phyloP scores from a whole-genome alignment of 768 basidiomycete genomes.

The Terana coerulea region DNA sequence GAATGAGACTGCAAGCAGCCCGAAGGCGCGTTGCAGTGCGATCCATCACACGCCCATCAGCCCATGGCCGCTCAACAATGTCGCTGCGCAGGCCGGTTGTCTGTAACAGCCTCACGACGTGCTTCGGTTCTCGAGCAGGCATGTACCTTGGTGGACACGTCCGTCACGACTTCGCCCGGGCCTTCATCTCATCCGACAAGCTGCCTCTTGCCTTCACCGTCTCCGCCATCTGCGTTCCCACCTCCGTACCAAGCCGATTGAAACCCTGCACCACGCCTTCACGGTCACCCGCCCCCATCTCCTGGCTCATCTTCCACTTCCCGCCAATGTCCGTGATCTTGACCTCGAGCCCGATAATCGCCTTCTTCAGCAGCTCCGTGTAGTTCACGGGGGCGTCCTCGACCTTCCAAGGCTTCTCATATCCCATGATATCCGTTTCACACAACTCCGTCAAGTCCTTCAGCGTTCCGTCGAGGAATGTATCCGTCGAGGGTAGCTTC shows the following conservation, averaged over 20 bases:
- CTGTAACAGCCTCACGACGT: too few species aligned
- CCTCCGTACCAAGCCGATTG: conserved; percentile 16
- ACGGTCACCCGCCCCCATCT: conserved; percentile 19
- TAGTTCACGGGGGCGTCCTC: conserved; percentile 21
- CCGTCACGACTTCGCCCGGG: not conserved
- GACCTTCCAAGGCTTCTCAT: conserved; percentile 16
- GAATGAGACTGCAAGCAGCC: too few species aligned
- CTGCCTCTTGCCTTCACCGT: conserved; percentile 11
- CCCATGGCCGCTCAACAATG: too few species aligned
- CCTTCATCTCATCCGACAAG: not conserved
- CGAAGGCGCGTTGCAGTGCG: too few species aligned
- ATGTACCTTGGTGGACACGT: too few species aligned
- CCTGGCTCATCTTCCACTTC: conserved; percentile 27
- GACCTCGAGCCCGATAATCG: conserved; percentile 25
- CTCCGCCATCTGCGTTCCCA: conserved; percentile 16
- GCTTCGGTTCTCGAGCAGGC: too few species aligned
- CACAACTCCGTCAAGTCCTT: conserved; percentile 14
- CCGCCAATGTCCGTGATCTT: conserved; percentile 21
- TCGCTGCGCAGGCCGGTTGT: too few species aligned
- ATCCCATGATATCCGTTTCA: not conserved
- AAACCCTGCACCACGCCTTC: conserved; percentile 21
- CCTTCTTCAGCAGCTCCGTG: conserved; percentile 23
- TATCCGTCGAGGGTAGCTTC: conserved; percentile 7
- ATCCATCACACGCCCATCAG: too few species aligned
- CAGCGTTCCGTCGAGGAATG: conserved; percentile 16